A percentile compares a stretch with the other conserved stretches of the same genome.
These are phyloP conservation scores for Podospora conica DNA, from an alignment of 495 filamentous ascomycete genomes.

Conservation along the genomic window DNA sequence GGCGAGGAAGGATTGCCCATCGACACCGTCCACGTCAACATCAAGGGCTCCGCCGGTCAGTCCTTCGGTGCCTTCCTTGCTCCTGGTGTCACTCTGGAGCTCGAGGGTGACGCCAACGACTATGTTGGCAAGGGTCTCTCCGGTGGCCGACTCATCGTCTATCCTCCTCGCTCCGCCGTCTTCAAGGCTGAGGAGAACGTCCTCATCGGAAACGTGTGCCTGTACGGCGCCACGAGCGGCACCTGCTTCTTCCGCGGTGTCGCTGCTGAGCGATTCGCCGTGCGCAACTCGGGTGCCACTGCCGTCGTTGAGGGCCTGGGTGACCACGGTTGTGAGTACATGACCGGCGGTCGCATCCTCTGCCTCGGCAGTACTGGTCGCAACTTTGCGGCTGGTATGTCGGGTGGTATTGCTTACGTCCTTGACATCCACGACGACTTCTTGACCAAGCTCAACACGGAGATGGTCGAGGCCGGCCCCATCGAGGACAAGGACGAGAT, in stretches of 20 bases:
- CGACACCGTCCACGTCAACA: conserved; percentile 95
- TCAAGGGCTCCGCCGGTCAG: conserved; percentile 97
- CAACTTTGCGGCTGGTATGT: conserved; percentile 99
- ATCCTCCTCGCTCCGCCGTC: conserved; percentile 85
- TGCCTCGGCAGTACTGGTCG: conserved; percentile 90
- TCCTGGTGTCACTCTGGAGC: conserved; percentile 89
- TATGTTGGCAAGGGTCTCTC: conserved; percentile 98
- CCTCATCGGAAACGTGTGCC: conserved; percentile 91
- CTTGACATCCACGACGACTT: conserved; percentile 92
- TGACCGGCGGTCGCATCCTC: conserved; percentile 94
- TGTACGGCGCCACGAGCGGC: conserved; percentile 92
- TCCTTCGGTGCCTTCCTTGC: conserved; percentile 96
- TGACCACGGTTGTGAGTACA: conserved; percentile 99
- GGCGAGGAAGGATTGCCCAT: conserved; percentile 86
- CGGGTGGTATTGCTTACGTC: conserved; percentile 95
- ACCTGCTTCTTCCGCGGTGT: conserved; percentile 97
- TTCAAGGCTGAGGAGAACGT: conserved; percentile 99
- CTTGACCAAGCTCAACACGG: conserved; percentile 88
- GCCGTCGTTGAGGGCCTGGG: conserved; percentile 96
- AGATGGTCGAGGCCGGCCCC: conserved; percentile 93
- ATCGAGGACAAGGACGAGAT: conserved; percentile 90
- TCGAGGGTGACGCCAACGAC: conserved; percentile 97
- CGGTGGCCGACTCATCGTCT: conserved; percentile 91
- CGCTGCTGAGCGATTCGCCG: conserved; percentile 94
- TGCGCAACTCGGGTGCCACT: conserved; percentile 94